Evolutionary conservation across 805 yeast genomes (phyloP).

Genomic region (Saturnispora zaruensis): DNA sequence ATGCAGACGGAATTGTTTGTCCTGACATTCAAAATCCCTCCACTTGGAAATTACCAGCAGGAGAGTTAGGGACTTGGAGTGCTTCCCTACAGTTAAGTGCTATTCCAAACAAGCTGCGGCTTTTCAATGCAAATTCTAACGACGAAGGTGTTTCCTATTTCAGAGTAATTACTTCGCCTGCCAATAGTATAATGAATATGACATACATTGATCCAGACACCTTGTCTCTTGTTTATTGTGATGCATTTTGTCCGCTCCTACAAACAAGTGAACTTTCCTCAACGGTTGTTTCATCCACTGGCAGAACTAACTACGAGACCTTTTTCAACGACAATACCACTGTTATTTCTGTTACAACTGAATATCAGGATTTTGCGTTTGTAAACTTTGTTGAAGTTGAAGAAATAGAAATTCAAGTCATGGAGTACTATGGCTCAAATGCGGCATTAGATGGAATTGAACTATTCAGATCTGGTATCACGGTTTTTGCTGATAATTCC

Average conservation of each 20-base stretch:
- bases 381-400: constrained; percentile 56
- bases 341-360: constrained; percentile 16
- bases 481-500: constrained; percentile 66
- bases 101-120: constrained; percentile 61
- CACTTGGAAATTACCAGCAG: constrained; percentile 44
- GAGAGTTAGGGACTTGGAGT: constrained; percentile 55
- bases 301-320: constrained; percentile 9
- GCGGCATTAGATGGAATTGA: constrained; percentile 71
- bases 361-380: constrained; percentile 78
- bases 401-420: constrained; percentile 52
- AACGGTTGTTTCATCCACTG: neutral
- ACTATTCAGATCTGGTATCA: constrained; percentile 50
- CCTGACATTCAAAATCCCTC: constrained; percentile 33
- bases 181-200: constrained; percentile 85
- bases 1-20: constrained; percentile 41
- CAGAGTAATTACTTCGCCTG: constrained; percentile 67
- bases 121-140: constrained; percentile 50
- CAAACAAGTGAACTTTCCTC: constrained; percentile 29
- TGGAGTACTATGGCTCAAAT: constrained; percentile 58
- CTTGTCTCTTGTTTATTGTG: constrained; percentile 55
- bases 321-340: constrained; percentile 16
- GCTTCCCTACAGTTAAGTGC: constrained; percentile 49
- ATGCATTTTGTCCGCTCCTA: constrained; percentile 79
- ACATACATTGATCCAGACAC: constrained; percentile 73
- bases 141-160: constrained; percentile 47